These are phyloP conservation scores for Trichocomaceae sp. DNA, from an alignment of 2,329 filamentous ascomycete species.

Conservation along the genomic window DNA sequence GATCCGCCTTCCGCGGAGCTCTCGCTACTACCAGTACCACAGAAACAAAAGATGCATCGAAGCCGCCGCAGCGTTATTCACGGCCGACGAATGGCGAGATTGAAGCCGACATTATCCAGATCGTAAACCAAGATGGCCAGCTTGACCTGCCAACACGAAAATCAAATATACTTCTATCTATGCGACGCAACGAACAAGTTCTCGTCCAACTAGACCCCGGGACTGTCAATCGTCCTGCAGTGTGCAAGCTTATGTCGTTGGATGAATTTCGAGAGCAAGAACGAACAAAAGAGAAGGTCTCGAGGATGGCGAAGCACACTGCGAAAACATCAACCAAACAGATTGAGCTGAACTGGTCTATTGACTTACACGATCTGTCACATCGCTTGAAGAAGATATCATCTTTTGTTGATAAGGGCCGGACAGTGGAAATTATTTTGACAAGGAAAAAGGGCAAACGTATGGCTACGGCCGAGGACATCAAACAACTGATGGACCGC, in stretches of 20 bases:
- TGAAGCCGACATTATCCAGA: constrained; percentile 23
- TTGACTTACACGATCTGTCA: constrained; percentile 66
- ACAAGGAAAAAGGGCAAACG: constrained; percentile 60
- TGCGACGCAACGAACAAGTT: constrained; percentile 47
- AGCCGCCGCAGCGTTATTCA: constrained; percentile 5
- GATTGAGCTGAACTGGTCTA: constrained; percentile 87
- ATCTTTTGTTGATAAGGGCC: constrained; percentile 66
- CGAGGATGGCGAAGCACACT: constrained; percentile 37
- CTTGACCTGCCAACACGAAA: constrained; percentile 26
- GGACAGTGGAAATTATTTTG: constrained; percentile 66
- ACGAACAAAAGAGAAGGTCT: constrained; percentile 31
- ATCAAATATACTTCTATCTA: constrained; percentile 31
- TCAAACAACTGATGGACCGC: constrained; percentile 49
- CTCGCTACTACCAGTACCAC: not conserved
- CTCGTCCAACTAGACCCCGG: constrained; percentile 45
- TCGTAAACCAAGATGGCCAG: constrained; percentile 29
- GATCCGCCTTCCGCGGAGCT: constrained; percentile 1
- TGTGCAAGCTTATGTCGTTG: constrained; percentile 66
- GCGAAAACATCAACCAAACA: constrained; percentile 54
- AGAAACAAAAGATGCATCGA: not conserved
- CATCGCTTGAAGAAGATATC: constrained; percentile 62
- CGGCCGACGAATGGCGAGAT: constrained; percentile 29
- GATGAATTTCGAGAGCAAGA: constrained; percentile 43
- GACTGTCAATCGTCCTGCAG: constrained; percentile 39
- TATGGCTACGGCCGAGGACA: constrained; percentile 56